phyloP scores from a whole-genome alignment of 176 grass and related monocot species.

The Rhynchospora breviuscula region DNA sequence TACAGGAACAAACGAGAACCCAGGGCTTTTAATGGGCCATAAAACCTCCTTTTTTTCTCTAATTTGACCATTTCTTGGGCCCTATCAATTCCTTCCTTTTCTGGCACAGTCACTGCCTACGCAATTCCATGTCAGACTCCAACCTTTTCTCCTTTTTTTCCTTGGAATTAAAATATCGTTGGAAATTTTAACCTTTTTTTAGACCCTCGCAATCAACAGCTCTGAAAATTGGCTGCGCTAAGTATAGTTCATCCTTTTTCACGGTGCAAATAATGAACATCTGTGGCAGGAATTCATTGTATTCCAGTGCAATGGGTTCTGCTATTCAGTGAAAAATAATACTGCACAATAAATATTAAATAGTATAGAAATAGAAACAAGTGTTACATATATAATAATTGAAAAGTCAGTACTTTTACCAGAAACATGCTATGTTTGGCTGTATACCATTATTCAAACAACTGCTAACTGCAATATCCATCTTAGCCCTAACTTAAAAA shows the following conservation, averaged over 20 bases:
- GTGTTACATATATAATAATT: too few species aligned
- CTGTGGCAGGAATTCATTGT: conserved; percentile 31
- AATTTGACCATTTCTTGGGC: conserved; percentile 14
- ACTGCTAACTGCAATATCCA: background rate
- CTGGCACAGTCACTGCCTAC: conserved; percentile 35
- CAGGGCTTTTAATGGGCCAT: conserved; percentile 26
- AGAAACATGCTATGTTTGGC: too few species aligned
- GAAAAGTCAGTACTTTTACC: too few species aligned
- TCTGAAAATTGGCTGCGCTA: conserved; percentile 21
- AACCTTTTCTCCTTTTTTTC: conserved; percentile 32
- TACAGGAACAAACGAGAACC: background rate
- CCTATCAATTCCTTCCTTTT: conserved; percentile 8
- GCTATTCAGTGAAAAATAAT: too few species aligned
- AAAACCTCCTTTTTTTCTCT: conserved; percentile 8
- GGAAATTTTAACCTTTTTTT: conserved; percentile 20
- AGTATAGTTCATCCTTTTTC: conserved; percentile 17
- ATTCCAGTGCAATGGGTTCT: background rate
- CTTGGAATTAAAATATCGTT: conserved; percentile 22
- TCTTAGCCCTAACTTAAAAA: background rate
- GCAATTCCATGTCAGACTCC: conserved; percentile 46
- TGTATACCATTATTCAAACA: too few species aligned
- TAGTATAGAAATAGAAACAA: too few species aligned
- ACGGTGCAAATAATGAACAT: conserved; percentile 17
- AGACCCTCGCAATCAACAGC: background rate
- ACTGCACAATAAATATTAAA: too few species aligned